These are phyloP conservation scores for Eimeria necatrix DNA, from an alignment of 169 alveolate species.

Conservation along the genomic window DNA sequence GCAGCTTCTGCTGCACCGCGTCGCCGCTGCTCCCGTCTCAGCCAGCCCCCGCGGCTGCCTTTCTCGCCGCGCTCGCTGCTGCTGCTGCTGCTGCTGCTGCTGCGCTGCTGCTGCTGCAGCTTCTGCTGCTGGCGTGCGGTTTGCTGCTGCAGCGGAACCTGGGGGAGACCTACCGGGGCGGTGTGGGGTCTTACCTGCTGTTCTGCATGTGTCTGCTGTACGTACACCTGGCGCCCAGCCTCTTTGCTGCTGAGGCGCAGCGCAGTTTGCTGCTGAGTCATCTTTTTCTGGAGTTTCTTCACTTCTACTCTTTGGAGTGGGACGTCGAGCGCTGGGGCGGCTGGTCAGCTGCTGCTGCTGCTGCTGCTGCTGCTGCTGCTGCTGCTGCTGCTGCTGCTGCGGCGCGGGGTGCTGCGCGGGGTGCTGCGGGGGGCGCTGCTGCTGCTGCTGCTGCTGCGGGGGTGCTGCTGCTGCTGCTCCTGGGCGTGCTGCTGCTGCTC, in stretches of 20 bases:
- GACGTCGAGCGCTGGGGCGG: conserved; percentile 57
- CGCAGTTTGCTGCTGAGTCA: conserved; percentile 27
- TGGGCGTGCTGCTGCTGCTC: too few species aligned
- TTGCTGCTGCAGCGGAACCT: conserved; percentile 75
- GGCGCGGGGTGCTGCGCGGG: too few species aligned
- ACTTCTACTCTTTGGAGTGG: conserved; percentile 28
- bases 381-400: conserved; percentile 13
- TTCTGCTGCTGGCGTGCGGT: too few species aligned
- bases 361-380: neutral
- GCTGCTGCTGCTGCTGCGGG: too few species aligned
- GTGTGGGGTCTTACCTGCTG: conserved; percentile 83
- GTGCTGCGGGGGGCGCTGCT: too few species aligned
- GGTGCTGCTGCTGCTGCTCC: too few species aligned
- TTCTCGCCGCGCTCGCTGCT: neutral
- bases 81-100: neutral
- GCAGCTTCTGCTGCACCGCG: conserved; percentile 8
- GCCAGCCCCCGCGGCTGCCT: neutral
- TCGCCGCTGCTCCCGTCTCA: neutral
- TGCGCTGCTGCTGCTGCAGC: too few species aligned
- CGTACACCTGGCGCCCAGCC: neutral
- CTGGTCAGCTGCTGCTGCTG: conserved; percentile 23
- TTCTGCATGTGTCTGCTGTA: conserved; percentile 74
- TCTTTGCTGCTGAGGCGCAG: neutral
- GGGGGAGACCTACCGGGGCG: conserved; percentile 85
- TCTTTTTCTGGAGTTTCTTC: conserved; percentile 28